A percentile compares a stretch with the other conserved stretches of the same genome.
Evolutionary conservation across 768 basidiomycete genomes (phyloP).

Genomic region (Amanita exitialis): DNA sequence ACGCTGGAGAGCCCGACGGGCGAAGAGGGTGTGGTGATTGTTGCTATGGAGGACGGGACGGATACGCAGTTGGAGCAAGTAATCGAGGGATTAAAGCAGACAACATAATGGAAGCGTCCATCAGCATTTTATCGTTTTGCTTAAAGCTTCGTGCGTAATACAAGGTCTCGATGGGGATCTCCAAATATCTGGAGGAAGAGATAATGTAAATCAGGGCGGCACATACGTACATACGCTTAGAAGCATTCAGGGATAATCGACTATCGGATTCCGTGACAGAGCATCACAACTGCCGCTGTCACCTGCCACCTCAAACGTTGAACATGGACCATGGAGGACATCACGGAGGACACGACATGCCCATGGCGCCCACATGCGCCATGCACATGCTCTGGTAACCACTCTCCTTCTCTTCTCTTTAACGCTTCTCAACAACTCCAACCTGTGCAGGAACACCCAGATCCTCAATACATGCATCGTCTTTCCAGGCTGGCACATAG

Average conservation of each 20-base stretch:
- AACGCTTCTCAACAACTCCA: not conserved
- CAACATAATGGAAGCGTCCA: too few relatives aligned
- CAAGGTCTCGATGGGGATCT: too few relatives aligned
- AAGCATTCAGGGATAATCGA: too few relatives aligned
- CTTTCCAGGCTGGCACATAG: conserved; percentile 72
- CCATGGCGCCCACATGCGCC: conserved; percentile 36
- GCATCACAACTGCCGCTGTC: not conserved
- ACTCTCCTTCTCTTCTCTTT: not conserved
- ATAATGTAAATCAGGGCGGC: too few relatives aligned
- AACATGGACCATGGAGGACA: not conserved
- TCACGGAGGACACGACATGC: conserved; percentile 40
- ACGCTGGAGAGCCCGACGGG: conserved; percentile 62
- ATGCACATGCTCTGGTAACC: conserved; percentile 78
- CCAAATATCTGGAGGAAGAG: too few relatives aligned
- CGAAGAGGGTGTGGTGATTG: conserved; percentile 58
- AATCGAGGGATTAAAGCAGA: conserved; percentile 27
- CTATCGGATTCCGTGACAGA: too few relatives aligned
- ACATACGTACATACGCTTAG: too few relatives aligned
- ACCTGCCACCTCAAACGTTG: not conserved
- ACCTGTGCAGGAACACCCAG: conserved; percentile 54
- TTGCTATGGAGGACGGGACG: conserved; percentile 42
- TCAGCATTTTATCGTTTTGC: too few relatives aligned
- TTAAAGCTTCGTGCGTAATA: too few relatives aligned
- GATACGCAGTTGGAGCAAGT: conserved; percentile 45
- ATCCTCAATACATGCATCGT: conserved; percentile 75